Conservation (phyloP, 768 basidiomycete genomes). For the Mycena crocata region DNA sequence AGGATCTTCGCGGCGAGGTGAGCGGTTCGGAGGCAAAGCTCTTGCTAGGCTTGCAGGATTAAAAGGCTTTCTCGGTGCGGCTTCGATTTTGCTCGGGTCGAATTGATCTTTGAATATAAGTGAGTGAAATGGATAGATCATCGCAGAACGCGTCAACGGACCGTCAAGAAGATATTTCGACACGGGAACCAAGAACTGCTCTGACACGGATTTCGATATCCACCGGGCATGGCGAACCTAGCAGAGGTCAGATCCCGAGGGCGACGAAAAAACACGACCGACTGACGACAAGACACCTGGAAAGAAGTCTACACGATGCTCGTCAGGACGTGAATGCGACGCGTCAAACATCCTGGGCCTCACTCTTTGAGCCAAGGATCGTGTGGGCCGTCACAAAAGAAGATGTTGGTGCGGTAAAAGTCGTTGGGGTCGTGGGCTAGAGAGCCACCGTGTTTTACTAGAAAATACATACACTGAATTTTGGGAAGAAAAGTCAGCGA, state of each 20-base stretch:
- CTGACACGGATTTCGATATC: constrained; percentile 31
- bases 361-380: constrained; percentile 26
- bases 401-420: constrained; percentile 9
- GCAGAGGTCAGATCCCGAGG: not conserved
- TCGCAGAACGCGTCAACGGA: not conserved
- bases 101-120: constrained; percentile 27
- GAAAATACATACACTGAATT: not conserved
- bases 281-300: constrained; percentile 29
- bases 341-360: not conserved
- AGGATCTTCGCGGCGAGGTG: not conserved
- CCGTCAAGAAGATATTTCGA: constrained; percentile 32
- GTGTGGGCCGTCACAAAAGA: constrained; percentile 24
- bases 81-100: constrained; percentile 16
- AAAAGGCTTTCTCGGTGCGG: not conserved
- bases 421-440: constrained; percentile 15
- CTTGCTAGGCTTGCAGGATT: not conserved
- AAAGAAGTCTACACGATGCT: constrained; percentile 21
- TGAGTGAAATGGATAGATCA: too few species aligned
- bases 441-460: constrained; percentile 25
- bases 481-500: not conserved
- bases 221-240: constrained; percentile 32
- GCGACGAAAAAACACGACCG: too few species aligned
- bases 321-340: not conserved
- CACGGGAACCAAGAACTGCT: constrained; percentile 26
- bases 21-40: not conserved